These are phyloP conservation scores for Sequoia sempervirens DNA, from an alignment of 75 land plant species.

Conservation along the genomic window DNA sequence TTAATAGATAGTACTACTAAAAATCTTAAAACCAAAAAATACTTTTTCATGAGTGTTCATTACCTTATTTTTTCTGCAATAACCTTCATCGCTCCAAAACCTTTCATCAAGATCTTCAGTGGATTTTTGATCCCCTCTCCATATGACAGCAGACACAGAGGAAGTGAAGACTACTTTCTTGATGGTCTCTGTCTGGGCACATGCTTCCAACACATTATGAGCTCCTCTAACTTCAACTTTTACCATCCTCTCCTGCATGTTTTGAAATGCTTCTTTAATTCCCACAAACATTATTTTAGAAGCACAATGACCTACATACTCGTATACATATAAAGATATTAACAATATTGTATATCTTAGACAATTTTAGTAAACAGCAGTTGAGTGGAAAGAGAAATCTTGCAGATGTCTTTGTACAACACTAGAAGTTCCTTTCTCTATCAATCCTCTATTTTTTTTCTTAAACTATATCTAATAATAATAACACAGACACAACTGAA, in stretches of 20 bases:
- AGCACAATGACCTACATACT: neutral
- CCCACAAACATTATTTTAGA: neutral
- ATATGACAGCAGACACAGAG: slow-evolving; percentile 40
- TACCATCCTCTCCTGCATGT: slow-evolving; percentile 45
- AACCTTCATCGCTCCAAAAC: slow-evolving; percentile 61
- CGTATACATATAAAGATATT: neutral
- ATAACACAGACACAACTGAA: too few species aligned
- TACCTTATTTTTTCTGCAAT: slow-evolving; percentile 66
- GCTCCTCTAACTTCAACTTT: slow-evolving; percentile 69
- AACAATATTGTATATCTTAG: too few species aligned
- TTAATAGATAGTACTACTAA: too few species aligned
- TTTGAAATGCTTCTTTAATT: neutral
- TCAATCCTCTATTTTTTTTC: too few species aligned
- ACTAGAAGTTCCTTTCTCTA: too few species aligned
- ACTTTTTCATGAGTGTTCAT: neutral
- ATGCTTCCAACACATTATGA: slow-evolving; percentile 70
- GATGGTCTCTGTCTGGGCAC: slow-evolving; percentile 55
- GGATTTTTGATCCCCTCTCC: slow-evolving; percentile 29
- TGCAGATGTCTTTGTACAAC: too few species aligned
- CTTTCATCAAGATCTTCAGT: slow-evolving; percentile 53
- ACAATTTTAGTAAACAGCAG: too few species aligned
- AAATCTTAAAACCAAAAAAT: too few species aligned
- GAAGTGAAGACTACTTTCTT: slow-evolving; percentile 67
- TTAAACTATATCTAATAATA: too few species aligned
- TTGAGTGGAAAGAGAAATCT: too few species aligned